These are phyloP conservation scores for Cystobasidiaceae sp. DNA, from an alignment of 1,284 basidiomycete species.

Conservation along the genomic window DNA sequence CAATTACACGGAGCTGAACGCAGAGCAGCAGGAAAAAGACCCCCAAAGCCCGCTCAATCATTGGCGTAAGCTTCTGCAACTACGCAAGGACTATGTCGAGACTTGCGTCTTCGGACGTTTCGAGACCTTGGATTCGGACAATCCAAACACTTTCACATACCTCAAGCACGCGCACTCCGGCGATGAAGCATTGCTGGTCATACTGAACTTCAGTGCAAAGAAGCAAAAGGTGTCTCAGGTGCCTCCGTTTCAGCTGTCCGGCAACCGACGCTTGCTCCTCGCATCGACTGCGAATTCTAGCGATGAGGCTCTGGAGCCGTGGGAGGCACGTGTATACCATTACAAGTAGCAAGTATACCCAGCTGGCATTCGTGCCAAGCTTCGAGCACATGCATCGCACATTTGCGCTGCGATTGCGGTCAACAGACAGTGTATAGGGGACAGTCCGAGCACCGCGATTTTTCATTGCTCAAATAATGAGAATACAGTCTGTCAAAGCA, in stretches of 20 bases:
- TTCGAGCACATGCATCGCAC: not conserved
- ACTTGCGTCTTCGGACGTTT: not conserved
- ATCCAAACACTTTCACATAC: not conserved
- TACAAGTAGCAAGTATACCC: not conserved
- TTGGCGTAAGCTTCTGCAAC: not conserved
- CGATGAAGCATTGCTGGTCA: not conserved
- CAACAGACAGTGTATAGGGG: too few species aligned
- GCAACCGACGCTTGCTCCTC: not conserved
- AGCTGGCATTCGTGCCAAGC: not conserved
- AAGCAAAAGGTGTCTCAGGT: not conserved
- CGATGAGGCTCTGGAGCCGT: not conserved
- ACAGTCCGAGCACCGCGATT: too few species aligned
- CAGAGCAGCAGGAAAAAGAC: constrained; percentile 53
- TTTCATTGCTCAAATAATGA: too few species aligned
- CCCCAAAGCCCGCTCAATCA: constrained; percentile 34
- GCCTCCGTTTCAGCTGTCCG: not conserved
- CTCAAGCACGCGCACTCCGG: not conserved
- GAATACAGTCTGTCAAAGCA: not conserved
- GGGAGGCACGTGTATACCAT: not conserved
- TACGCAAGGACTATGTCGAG: not conserved
- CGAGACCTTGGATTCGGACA: not conserved
- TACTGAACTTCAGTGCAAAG: not conserved
- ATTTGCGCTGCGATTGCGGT: too few species aligned
- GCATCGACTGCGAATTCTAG: not conserved
- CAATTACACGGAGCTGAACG: constrained; percentile 62